Conservation (phyloP, 140 eudicot genomes). For the Senecio squalidus region DNA sequence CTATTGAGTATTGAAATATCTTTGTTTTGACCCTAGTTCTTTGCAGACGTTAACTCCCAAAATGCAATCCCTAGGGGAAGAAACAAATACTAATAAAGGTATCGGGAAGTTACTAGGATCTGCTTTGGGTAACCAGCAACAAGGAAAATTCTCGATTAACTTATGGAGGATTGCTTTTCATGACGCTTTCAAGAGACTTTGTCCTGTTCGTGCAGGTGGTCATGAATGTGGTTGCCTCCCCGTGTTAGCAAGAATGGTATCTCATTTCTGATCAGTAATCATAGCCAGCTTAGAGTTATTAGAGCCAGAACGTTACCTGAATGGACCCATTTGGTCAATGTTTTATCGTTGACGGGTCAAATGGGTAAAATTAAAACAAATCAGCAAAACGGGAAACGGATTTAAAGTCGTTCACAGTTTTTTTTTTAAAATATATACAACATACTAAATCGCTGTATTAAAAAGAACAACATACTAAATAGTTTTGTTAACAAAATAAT, state of each 20-base stretch:
- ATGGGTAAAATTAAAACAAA: too few relatives aligned
- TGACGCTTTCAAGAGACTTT: constrained; percentile 86
- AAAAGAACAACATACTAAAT: too few relatives aligned
- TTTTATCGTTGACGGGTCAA: too few relatives aligned
- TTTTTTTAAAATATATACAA: too few relatives aligned
- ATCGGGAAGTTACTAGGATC: constrained; percentile 58
- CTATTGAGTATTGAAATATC: neutral
- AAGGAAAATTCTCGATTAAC: constrained; percentile 63
- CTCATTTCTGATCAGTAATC: neutral
- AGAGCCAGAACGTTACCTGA: neutral
- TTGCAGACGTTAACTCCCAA: constrained; percentile 86
- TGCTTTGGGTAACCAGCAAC: constrained; percentile 64
- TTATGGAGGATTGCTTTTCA: constrained; percentile 84
- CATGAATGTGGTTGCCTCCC: constrained; percentile 98
- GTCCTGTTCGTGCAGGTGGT: constrained; percentile 94
- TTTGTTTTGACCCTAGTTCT: constrained; percentile 5
- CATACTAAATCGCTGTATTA: too few relatives aligned
- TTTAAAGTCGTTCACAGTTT: too few relatives aligned
- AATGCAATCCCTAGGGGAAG: constrained; percentile 73
- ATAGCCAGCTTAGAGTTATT: neutral
- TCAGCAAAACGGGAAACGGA: too few relatives aligned
- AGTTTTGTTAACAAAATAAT: too few relatives aligned
- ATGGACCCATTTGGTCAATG: too few relatives aligned
- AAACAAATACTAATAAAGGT: constrained; percentile 34
- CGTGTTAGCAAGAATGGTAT: constrained; percentile 81